These are phyloP conservation scores for Tylopilus orsonianus DNA, from an alignment of 1,284 basidiomycete species.

Conservation along the genomic window DNA sequence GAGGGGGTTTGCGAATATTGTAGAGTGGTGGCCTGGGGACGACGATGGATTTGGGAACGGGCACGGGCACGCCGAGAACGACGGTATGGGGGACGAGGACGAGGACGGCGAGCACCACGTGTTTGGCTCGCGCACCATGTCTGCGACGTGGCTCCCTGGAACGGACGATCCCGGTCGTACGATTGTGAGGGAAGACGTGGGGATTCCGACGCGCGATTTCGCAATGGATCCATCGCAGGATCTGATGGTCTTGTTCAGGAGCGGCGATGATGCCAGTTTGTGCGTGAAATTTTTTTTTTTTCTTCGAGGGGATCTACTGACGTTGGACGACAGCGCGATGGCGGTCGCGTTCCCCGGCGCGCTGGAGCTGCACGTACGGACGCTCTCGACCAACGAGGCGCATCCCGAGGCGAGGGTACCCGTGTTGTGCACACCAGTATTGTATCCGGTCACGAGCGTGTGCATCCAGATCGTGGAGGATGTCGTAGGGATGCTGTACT, in stretches of 20 bases:
- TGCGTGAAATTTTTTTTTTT: slow-evolving; percentile 6
- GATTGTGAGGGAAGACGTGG: slow-evolving; percentile 40
- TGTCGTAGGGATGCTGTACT: slow-evolving; percentile 48
- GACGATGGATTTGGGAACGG: neutral
- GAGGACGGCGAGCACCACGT: neutral
- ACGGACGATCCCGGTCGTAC: slow-evolving; percentile 14
- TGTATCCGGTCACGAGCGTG: slow-evolving; percentile 29
- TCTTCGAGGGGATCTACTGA: neutral
- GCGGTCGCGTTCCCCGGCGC: slow-evolving; percentile 10
- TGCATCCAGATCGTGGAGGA: slow-evolving; percentile 54
- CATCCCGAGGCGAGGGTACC: slow-evolving; percentile 41
- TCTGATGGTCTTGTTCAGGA: slow-evolving; percentile 48
- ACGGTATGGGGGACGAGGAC: neutral
- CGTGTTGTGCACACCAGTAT: slow-evolving; percentile 20
- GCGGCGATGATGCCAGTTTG: slow-evolving; percentile 17
- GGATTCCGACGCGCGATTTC: slow-evolving; percentile 51
- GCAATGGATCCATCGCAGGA: slow-evolving; percentile 66
- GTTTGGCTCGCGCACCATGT: slow-evolving; percentile 34
- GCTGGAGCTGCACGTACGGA: slow-evolving; percentile 39
- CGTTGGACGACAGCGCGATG: slow-evolving; percentile 8
- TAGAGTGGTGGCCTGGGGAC: neutral
- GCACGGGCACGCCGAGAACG: too few relatives aligned
- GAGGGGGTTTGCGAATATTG: neutral
- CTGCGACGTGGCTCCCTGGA: slow-evolving; percentile 40
- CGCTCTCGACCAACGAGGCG: slow-evolving; percentile 41